Conservation (phyloP, 768 basidiomycete genomes). For the Xanthoconium purpureum region DNA sequence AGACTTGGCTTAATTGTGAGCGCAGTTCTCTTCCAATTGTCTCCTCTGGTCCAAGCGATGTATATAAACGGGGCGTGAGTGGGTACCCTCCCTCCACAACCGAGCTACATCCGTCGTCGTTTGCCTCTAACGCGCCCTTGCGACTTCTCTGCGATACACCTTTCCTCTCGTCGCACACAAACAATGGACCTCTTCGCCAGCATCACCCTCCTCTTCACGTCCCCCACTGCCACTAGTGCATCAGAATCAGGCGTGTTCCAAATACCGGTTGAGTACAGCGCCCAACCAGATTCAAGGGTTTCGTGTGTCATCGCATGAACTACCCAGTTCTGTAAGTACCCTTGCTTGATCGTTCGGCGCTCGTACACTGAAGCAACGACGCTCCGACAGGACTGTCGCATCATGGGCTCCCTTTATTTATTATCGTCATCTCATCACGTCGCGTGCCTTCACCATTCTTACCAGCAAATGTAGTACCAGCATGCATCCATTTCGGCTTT, state of each 20-base stretch:
- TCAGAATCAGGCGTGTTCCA: not conserved
- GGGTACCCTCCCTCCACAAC: not conserved
- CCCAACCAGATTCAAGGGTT: not conserved
- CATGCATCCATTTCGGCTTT: not conserved
- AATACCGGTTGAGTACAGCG: constrained; percentile 13
- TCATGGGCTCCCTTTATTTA: not conserved
- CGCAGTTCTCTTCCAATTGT: constrained; percentile 13
- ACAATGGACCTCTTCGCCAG: constrained; percentile 20
- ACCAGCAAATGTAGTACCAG: constrained; percentile 1
- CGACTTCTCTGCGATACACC: constrained; percentile 7
- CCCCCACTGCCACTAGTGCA: not conserved
- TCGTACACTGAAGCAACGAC: not conserved
- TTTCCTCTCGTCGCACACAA: not conserved
- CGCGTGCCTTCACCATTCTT: not conserved
- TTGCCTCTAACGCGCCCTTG: not conserved
- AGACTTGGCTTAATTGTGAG: constrained; percentile 1
- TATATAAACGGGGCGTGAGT: constrained; percentile 12
- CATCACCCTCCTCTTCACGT: not conserved
- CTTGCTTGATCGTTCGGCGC: not conserved
- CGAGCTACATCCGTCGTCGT: constrained; percentile 3
- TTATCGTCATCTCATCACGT: not conserved
- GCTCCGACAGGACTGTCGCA: not conserved
- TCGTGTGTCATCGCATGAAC: constrained; percentile 20
- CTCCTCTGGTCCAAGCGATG: not conserved
- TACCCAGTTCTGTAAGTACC: constrained; percentile 9